Base-by-base conservation (phyloP, 2,329 filamentous ascomycete species). In the Trichothecium sympodiale region DNA sequence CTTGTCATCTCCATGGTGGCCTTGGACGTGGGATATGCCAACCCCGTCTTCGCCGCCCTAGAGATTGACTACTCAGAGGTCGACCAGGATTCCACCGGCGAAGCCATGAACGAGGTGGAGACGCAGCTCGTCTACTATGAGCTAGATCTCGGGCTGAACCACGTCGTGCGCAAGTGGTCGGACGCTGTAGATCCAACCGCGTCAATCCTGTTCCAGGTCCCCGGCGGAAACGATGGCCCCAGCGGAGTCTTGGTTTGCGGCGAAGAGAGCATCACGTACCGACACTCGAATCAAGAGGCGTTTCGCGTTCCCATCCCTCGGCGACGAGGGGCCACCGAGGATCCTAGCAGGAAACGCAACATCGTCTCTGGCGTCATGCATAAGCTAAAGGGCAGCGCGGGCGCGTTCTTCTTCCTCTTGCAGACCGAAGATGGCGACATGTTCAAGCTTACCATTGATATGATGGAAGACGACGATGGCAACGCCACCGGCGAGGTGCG, bases 351-450 rank as follows among this genome's bases (percentile, higher is more conserved):
- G 40, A 95, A 94, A 57, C 80, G 91, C 18, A 78, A 68, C 23
- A 91, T 98, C 40, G 79, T 89, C 2, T 75, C 84, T 3, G 91
- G 91, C 34, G 87, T 94, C n/a, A 89, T 96, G 78, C 91, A 98
- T 62, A 94, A 93, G 57, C 80, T 95, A 55, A 89, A 91, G 50
- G 76, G 77, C 41, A 79, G 69, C 40, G 70, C 69, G 5, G 87
- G 87, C 18, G 87, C 88, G 2, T 98, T 98, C 63, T 99, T 98
- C 66, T 94, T 96, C 55, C 73, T 99, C 3, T 64, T 98, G 1
- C 91, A 99, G 55, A 87, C 84, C 1, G 91, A 98, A 39, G 93
- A 98, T 55, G 91, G 91, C n/a, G 93, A 98, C 56, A 67, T 98
- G 6, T 96, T 98, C 71, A 96, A 96, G 56, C 74, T 96, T 34